Base-by-base conservation (phyloP, 306 rosid species). In the Benincasa hispida region DNA sequence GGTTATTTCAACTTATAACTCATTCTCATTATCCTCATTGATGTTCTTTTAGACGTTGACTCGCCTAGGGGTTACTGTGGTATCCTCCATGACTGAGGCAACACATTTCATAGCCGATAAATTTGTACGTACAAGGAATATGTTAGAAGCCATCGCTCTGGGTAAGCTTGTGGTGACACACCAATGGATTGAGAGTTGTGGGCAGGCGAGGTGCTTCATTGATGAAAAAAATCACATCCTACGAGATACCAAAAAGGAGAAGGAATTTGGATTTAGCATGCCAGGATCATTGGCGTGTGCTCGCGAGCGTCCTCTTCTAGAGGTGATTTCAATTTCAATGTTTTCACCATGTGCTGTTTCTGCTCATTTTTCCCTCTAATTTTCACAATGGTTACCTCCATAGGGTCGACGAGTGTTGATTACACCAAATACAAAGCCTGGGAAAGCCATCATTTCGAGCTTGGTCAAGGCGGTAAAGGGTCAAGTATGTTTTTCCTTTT, bases 111-210 rank as follows among this genome's bases (percentile, higher is more conserved):
- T 95, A 67, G 93, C 99, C 13, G 93, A 92, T 85, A 84, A 89
- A 67, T 95, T 95, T 82, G 87, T 90, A 80, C 95, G 97, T 4
- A 92, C 98, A 30, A 89, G 96, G 79, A 95, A 92, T 85, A 89
- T 95, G 96, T 82, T 95, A 78, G 96, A 89, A 83, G 98, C 99
- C 67, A 95, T 95, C 75, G 96, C 99, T 78, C 83, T 70, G 55
- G 93, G 97, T 41, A 92, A 95, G 85, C 93, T 88, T 56, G 99
- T 95, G 78, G 98, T 95, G 59, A 90, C 97, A n/a, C 98, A 86
- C 86, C 84, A 80, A 75, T 95, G 99, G 99, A 82, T 95, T 35
- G 93, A 92, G 69, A 90, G 93, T 84, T 95, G 98, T 81, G 99
- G 98, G 65, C 93, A 92, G 87, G 96, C 98, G 56, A 86, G 83